Conservation (phyloP, 1,139 yeast species). For the Diutina siamensis region DNA sequence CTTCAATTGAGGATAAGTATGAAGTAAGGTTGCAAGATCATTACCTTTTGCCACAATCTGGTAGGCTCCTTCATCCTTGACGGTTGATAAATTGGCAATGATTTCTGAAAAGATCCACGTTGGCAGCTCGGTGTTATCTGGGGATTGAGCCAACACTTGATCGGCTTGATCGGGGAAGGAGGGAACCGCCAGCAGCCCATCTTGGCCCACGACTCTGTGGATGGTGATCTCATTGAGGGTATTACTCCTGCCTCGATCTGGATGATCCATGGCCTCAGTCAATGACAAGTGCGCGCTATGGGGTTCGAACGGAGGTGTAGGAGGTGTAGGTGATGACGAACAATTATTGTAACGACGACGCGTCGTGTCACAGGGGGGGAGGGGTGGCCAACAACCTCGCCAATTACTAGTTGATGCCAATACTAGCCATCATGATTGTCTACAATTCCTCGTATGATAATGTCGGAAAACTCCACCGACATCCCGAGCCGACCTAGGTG, state of each 20-base stretch:
- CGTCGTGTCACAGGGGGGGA: too few relatives aligned
- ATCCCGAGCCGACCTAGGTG: too few relatives aligned
- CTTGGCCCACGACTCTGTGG: not conserved
- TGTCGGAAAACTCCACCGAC: too few relatives aligned
- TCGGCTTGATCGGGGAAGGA: not conserved
- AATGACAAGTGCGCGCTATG: too few relatives aligned
- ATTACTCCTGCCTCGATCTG: not conserved
- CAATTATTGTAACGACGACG: too few relatives aligned
- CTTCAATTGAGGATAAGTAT: conserved; percentile 48
- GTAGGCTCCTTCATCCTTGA: conserved; percentile 29
- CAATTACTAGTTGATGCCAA: too few relatives aligned
- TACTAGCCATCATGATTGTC: too few relatives aligned
- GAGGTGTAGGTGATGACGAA: too few relatives aligned
- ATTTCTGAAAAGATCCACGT: conserved; percentile 28
- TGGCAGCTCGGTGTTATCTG: conserved; percentile 17
- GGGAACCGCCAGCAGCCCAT: not conserved
- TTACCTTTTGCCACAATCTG: conserved; percentile 43
- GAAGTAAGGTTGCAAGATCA: conserved; percentile 47
- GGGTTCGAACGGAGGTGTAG: too few relatives aligned
- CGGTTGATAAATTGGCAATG: conserved; percentile 17
- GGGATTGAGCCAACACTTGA: not conserved
- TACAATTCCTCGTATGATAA: too few relatives aligned
- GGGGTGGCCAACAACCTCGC: too few relatives aligned
- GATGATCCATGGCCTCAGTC: not conserved
- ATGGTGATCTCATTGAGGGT: conserved; percentile 4